phyloP scores from a whole-genome alignment of 306 rosid species.

The Cicer pinnatifidum region DNA sequence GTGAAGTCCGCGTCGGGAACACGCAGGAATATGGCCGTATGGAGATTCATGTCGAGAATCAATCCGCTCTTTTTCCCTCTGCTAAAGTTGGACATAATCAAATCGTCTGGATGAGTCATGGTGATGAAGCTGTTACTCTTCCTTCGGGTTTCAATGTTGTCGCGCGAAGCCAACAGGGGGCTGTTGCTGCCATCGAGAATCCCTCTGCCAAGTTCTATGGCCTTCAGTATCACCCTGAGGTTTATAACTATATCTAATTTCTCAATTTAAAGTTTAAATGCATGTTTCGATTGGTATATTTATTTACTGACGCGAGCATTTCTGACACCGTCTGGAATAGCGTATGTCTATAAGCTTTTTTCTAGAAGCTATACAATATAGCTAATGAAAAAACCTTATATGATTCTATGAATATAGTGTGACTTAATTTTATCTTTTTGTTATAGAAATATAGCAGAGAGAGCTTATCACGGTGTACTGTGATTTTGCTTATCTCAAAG shows the following conservation, averaged over 20 bases:
- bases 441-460: too few relatives aligned
- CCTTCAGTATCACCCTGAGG: slow-evolving; percentile 98
- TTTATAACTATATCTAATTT: background rate
- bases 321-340: too few relatives aligned
- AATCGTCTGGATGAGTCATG: slow-evolving; percentile 97
- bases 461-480: too few relatives aligned
- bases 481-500: too few relatives aligned
- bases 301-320: too few relatives aligned
- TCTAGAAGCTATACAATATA: too few relatives aligned
- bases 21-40: slow-evolving; percentile 91
- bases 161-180: slow-evolving; percentile 83
- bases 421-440: too few relatives aligned
- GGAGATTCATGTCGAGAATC: slow-evolving; percentile 67
- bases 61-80: slow-evolving; percentile 54
- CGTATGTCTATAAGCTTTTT: too few relatives aligned
- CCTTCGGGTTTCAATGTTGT: slow-evolving; percentile 75
- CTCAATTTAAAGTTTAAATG: background rate
- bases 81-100: slow-evolving; percentile 54
- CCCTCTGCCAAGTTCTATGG: slow-evolving; percentile 67
- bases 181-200: slow-evolving; percentile 72
- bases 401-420: too few relatives aligned
- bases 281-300: too few relatives aligned
- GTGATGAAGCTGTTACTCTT: slow-evolving; percentile 72
- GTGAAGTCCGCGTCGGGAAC: slow-evolving; percentile 71
- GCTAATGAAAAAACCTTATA: too few relatives aligned